phyloP scores from a whole-genome alignment of 306 rosid genomes.

The Cucumis hystrix region DNA sequence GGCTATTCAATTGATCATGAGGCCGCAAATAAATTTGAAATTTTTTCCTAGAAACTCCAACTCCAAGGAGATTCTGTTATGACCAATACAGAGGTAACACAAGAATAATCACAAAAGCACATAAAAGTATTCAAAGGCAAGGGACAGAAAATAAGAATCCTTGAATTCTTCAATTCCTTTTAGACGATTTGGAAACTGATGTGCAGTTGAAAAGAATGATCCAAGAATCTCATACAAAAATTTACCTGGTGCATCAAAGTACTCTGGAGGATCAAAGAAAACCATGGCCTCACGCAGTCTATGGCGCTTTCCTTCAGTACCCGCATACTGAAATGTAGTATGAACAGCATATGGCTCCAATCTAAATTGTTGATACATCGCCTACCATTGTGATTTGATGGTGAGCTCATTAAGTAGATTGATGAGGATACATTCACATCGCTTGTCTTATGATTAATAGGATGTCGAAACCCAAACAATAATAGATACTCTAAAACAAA shows the following conservation, averaged over 20 bases:
- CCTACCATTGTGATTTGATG: constrained; percentile 30
- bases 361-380: constrained; percentile 73
- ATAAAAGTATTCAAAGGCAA: background rate
- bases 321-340: constrained; percentile 85
- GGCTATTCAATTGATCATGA: background rate
- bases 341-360: constrained; percentile 92
- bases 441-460: background rate
- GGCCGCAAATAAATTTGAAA: background rate
- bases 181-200: background rate
- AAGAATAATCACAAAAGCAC: background rate
- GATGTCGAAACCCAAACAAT: background rate
- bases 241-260: constrained; percentile 73
- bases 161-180: no score
- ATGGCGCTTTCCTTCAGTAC: constrained; percentile 95
- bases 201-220: background rate
- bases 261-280: constrained; percentile 79
- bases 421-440: background rate
- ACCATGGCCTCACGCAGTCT: constrained; percentile 88
- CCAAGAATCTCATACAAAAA: background rate
- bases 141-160: background rate
- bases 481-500: background rate
- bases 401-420: constrained; percentile 5
- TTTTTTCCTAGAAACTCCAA: background rate
- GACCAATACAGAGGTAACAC: background rate
- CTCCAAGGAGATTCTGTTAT: background rate